phyloP scores from a whole-genome alignment of 352 stramenopile species.

The Phytophthora sp. region DNA sequence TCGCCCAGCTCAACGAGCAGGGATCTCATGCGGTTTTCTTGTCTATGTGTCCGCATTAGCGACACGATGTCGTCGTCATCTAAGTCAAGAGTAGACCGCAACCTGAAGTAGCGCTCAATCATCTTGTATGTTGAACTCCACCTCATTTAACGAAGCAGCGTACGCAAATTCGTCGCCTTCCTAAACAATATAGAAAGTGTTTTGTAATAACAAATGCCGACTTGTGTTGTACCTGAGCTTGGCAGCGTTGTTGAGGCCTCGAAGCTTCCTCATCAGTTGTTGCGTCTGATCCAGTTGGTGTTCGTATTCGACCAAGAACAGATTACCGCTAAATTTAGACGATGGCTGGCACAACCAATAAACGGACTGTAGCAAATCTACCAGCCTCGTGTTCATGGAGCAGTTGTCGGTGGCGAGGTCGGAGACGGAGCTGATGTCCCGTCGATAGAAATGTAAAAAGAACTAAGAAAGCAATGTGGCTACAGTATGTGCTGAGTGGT shows the following conservation, averaged over 20 bases:
- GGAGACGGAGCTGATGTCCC: neutral
- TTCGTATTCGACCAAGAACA: slow-evolving; percentile 5
- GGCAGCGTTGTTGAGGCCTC: neutral
- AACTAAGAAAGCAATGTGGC: too few species aligned
- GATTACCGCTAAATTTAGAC: slow-evolving; percentile 7
- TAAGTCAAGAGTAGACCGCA: neutral
- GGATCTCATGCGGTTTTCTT: neutral
- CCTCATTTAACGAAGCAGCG: neutral
- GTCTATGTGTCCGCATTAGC: neutral
- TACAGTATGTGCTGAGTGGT: neutral
- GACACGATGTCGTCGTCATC: too few species aligned
- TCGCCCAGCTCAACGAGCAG: neutral
- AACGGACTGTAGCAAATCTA: neutral
- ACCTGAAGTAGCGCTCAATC: neutral
- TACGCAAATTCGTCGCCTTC: neutral
- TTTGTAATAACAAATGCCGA: neutral
- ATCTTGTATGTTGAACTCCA: slow-evolving; percentile 5
- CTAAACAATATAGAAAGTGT: neutral
- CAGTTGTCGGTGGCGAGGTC: slow-evolving; percentile 4
- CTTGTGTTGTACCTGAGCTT: neutral
- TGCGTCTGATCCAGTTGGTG: neutral
- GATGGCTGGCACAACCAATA: slow-evolving; percentile 6
- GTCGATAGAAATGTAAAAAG: neutral
- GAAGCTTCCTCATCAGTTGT: slow-evolving; percentile 12
- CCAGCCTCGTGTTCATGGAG: slow-evolving; percentile 1